phyloP scores from a whole-genome alignment of 257 asterid species.

The Rhazya stricta region DNA sequence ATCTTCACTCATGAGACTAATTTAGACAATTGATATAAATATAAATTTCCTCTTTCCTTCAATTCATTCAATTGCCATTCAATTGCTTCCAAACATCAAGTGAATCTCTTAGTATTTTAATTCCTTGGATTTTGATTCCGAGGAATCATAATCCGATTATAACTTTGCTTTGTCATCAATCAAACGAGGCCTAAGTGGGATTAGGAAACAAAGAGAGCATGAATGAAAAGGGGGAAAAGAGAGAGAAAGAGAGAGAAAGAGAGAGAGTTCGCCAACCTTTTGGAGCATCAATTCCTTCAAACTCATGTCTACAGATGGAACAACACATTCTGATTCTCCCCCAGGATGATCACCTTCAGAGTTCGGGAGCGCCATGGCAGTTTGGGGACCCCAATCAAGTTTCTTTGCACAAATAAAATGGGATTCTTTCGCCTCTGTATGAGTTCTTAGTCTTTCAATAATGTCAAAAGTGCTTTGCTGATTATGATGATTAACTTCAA shows the following conservation, averaged over 20 bases:
- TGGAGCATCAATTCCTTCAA: conserved; percentile 27
- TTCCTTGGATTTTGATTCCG: too few relatives aligned
- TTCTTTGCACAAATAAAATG: conserved; percentile 25
- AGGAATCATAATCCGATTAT: too few relatives aligned
- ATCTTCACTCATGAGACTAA: too few relatives aligned
- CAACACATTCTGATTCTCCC: conserved; percentile 25
- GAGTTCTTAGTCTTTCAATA: conserved; percentile 30
- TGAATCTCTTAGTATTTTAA: too few relatives aligned
- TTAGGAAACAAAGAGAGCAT: too few relatives aligned
- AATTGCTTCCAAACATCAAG: too few relatives aligned
- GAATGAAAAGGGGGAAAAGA: too few relatives aligned
- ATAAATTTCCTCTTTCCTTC: too few relatives aligned
- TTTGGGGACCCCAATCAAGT: conserved; percentile 32
- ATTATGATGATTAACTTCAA: conserved; percentile 25
- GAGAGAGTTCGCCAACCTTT: conserved; percentile 36
- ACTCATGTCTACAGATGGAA: conserved; percentile 28
- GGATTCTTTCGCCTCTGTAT: conserved; percentile 26
- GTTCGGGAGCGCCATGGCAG: conserved; percentile 23
- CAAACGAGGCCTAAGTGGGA: too few relatives aligned
- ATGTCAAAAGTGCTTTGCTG: conserved; percentile 27
- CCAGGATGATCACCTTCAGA: conserved; percentile 26
- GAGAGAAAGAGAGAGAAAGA: background rate
- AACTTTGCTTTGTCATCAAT: too few relatives aligned
- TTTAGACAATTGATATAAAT: too few relatives aligned
- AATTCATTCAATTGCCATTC: too few relatives aligned